phyloP scores from a whole-genome alignment of 148 eudicot species.

The Rhododendron mucronatum region DNA sequence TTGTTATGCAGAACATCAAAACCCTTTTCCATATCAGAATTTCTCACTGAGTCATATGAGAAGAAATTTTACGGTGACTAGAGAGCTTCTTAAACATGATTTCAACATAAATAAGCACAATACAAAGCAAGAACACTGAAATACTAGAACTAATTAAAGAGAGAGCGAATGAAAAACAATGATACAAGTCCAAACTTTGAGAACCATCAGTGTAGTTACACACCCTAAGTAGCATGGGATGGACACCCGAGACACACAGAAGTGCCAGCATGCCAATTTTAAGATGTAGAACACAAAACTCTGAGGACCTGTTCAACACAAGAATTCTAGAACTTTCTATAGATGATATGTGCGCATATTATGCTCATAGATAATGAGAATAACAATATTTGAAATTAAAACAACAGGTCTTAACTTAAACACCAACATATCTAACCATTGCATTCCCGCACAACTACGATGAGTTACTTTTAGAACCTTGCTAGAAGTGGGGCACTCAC shows the following conservation, averaged over 20 bases:
- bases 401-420: not conserved
- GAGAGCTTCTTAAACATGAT: not conserved
- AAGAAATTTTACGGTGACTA: not conserved
- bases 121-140: constrained; percentile 4
- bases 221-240: not conserved
- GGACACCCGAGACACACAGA: not conserved
- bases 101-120: constrained; percentile 2
- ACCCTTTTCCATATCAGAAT: not conserved
- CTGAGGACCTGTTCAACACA: not conserved
- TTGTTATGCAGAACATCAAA: constrained; percentile 7
- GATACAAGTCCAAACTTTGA: not conserved
- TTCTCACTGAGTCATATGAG: not conserved
- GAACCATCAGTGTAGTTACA: not conserved
- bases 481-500: not conserved
- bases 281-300: not conserved
- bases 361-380: not conserved
- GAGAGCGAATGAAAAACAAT: not conserved
- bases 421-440: not conserved
- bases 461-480: not conserved
- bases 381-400: not conserved
- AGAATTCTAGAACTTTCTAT: not conserved
- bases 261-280: not conserved
- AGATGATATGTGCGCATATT: not conserved
- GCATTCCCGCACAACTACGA: not conserved
- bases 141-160: not conserved